These are phyloP conservation scores for Mimosa pudica DNA, from an alignment of 306 rosid species.

Conservation along the genomic window DNA sequence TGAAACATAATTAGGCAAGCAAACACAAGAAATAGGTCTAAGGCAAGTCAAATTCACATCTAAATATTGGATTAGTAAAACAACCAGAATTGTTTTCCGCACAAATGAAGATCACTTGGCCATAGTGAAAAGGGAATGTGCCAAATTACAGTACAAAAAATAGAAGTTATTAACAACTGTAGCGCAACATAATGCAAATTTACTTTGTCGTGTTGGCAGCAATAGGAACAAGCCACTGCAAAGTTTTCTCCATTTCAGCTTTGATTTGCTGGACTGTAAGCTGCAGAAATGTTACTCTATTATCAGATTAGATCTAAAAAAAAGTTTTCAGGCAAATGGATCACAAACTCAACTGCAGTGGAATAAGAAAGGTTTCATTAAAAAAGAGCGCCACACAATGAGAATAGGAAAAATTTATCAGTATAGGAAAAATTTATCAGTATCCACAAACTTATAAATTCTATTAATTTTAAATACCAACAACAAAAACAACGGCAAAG, in stretches of 20 bases:
- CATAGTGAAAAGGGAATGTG: conserved; percentile 25
- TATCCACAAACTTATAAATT: background rate
- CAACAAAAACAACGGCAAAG: too few species aligned
- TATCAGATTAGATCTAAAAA: conserved; percentile 29
- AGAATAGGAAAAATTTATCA: too few species aligned
- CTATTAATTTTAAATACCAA: background rate
- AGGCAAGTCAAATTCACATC: background rate
- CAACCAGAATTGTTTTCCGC: conserved; percentile 8
- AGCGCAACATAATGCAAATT: conserved; percentile 33
- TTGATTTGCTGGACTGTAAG: conserved; percentile 85
- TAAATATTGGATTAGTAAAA: conserved; percentile 24
- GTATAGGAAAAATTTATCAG: too few species aligned
- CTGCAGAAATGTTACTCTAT: conserved; percentile 54
- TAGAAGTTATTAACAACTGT: conserved; percentile 7
- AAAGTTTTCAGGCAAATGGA: conserved; percentile 24
- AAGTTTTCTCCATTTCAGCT: conserved; percentile 94
- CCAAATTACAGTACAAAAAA: conserved; percentile 26
- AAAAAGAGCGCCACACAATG: background rate
- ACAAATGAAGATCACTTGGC: background rate
- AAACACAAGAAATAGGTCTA: conserved; percentile 13
- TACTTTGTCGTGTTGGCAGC: conserved; percentile 94
- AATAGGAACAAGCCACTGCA: conserved; percentile 96
- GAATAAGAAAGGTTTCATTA: conserved; percentile 26
- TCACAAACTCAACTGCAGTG: conserved; percentile 24
- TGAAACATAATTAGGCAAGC: conserved; percentile 30